Base-by-base conservation (phyloP, 257 asterid species). In the Scutellaria galericulata region DNA sequence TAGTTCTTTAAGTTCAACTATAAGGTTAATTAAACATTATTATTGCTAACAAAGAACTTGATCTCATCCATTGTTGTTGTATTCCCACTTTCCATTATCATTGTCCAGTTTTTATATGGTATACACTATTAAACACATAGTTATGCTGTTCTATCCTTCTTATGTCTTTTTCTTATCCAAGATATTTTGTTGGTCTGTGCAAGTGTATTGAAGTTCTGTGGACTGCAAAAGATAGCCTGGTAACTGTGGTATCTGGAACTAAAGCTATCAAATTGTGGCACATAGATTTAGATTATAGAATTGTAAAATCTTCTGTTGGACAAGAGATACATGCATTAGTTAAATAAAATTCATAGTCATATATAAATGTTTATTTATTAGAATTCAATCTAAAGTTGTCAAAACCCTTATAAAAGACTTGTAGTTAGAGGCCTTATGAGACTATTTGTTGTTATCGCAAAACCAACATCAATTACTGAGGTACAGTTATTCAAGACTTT, bases 201-300 rank as follows among this genome's bases (percentile, higher is more conserved):
- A 31, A 31, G 37, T 31, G 37, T 31, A 31, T 31, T 2, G 37
- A 31, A 31, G 37, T 64, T 66, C 74, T 48, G 46, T 24, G 63
- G 5, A 53, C 72, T 58, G 51, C 14, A 56, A 68, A 54, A 59
- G 31, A 76, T 71, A 46, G 70, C 52, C 58, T 50, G 20, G 61
- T 62, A 50, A 39, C 67, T 22, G 45, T 65, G 64, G 27, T 18
- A 37, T 52, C 48, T 9, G 35, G 20, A 61, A 24, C 51, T 52
- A 46, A 64, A 9, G 64, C 52, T 60, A 50, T 27, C 52, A 58
- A 45, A n/a, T 24, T 10, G 46, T n/a, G 39, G 66, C 68, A 18
- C 14, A 12, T 50, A 14, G 12, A 55, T 47, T 48, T 50, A 7
- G 39, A 69, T 27, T 20, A 39, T 64, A 18, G 9, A 37, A 64